These are phyloP conservation scores for Dendrothele bispora DNA, from an alignment of 768 basidiomycete genomes.

Conservation along the genomic window DNA sequence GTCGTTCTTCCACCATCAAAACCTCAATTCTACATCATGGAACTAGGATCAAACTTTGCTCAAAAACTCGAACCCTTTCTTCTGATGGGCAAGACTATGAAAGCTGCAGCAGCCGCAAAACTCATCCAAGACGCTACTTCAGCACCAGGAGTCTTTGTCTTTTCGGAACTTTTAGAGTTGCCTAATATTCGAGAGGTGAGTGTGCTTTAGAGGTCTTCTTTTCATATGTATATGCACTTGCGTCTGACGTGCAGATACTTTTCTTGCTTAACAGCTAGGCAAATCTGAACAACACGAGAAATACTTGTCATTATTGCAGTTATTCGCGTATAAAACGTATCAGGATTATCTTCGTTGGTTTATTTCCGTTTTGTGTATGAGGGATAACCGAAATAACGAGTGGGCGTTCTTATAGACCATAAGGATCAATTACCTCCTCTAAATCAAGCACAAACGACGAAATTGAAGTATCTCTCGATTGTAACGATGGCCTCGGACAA, in stretches of 20 bases:
- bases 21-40: conserved; percentile 43
- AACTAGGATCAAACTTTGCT: conserved; percentile 59
- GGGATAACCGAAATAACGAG: background rate
- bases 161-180: conserved; percentile 82
- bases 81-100: conserved; percentile 88
- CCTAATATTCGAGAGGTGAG: conserved; percentile 83
- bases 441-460: conserved; percentile 71
- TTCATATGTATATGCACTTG: conserved; percentile 2
- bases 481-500: conserved; percentile 77
- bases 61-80: conserved; percentile 86
- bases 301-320: conserved; percentile 65
- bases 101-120: conserved; percentile 91
- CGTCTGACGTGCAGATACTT: background rate
- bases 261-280: conserved; percentile 50
- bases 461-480: conserved; percentile 92
- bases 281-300: conserved; percentile 62
- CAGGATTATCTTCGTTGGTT: conserved; percentile 71
- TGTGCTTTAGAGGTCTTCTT: conserved; percentile 1
- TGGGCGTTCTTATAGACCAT: conserved; percentile 49
- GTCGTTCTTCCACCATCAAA: background rate
- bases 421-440: conserved; percentile 66
- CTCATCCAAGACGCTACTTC: conserved; percentile 83
- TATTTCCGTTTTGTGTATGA: background rate
- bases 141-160: conserved; percentile 90
- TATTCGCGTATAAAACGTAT: conserved; percentile 91